phyloP scores from a whole-genome alignment of 306 rosid species.

The Canavalia gladiata region DNA sequence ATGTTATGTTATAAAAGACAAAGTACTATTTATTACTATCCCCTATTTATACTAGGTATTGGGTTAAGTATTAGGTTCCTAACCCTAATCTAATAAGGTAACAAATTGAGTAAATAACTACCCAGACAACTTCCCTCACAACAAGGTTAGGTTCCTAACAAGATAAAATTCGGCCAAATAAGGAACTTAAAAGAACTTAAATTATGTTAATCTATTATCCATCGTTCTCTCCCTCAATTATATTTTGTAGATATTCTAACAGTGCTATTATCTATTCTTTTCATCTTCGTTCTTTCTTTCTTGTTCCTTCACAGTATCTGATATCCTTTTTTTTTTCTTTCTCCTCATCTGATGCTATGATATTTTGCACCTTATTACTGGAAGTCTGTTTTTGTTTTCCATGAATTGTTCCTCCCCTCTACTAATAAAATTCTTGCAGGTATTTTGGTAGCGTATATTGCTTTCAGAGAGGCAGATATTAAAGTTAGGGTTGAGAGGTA shows the following conservation, averaged over 20 bases:
- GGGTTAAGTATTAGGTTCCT: not conserved
- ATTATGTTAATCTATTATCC: not conserved
- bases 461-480: conserved; percentile 76
- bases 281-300: conserved; percentile 26
- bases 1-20: not conserved
- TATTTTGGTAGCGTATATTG: conserved; percentile 83
- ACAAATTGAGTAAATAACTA: too few species aligned
- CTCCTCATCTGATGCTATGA: not conserved
- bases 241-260: conserved; percentile 10
- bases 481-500: conserved; percentile 96
- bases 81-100: not conserved
- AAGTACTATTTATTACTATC: not conserved
- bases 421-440: conserved; percentile 64
- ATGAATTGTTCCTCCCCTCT: conserved; percentile 30
- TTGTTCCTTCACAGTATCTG: conserved; percentile 32
- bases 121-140: not conserved
- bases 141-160: not conserved
- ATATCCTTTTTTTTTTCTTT: conserved; percentile 11
- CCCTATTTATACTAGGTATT: not conserved
- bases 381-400: conserved; percentile 26
- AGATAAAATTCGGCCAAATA: conserved; percentile 4
- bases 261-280: conserved; percentile 2
- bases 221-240: not conserved
- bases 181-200: not conserved
- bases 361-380: conserved; percentile 35